Evolutionary conservation across 192 early-diverging fungal genomes (phyloP).

Genomic region (Gamsiella multidivaricata): DNA sequence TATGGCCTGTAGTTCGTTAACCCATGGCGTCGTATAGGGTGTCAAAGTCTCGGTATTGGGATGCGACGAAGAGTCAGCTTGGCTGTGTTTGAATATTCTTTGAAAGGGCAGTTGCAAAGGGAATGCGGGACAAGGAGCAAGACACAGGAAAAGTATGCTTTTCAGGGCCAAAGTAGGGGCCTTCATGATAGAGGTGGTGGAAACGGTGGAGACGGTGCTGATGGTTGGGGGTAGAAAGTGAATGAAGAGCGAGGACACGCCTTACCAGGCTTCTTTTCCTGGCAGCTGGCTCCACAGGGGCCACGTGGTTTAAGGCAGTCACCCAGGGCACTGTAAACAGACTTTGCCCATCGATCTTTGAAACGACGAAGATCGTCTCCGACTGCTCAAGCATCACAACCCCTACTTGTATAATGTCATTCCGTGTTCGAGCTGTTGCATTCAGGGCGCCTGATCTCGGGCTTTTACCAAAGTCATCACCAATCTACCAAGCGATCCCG

Average conservation of each 20-base stretch:
- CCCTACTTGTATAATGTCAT: slow-evolving; percentile 2
- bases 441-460: slow-evolving; percentile 30
- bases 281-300: no score
- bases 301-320: not conserved
- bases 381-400: not conserved
- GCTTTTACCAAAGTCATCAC: slow-evolving; percentile 35
- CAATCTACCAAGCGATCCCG: slow-evolving; percentile 36
- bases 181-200: no score
- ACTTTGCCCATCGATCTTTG: no score
- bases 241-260: not conserved
- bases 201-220: no score
- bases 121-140: slow-evolving; percentile 10
- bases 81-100: not conserved
- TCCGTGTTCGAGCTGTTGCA: slow-evolving; percentile 6
- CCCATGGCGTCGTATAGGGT: slow-evolving; percentile 57
- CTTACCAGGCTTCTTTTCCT: not conserved
- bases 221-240: not conserved
- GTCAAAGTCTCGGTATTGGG: not conserved
- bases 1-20: slow-evolving; percentile 54
- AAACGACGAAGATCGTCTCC: no score
- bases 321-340: no score
- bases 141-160: slow-evolving; percentile 6
- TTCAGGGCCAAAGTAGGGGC: not conserved
- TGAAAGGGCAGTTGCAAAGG: slow-evolving; percentile 25
- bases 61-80: not conserved